Base-by-base conservation (phyloP, 306 rosid genomes). In the Quillaja saponaria region DNA sequence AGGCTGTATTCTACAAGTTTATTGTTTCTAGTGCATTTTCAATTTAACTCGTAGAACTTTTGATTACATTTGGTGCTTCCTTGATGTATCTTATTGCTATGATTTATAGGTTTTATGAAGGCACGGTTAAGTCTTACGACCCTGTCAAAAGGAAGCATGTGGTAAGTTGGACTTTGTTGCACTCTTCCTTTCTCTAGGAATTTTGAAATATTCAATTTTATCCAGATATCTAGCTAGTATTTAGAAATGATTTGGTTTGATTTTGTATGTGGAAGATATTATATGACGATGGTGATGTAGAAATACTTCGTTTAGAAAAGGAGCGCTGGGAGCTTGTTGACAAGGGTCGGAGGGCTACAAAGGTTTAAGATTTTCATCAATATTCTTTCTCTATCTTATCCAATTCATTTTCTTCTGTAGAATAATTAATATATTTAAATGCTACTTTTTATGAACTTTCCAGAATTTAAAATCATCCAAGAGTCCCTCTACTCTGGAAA, bases 101-200 rank as follows among this genome's bases (percentile, higher is more conserved):
- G 37, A 44, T 47, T 8, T 78, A 18, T 82, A 94, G 99, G 74
- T 94, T 85, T 71, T 94, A 94, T 80, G 82, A 77, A 71, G 99
- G 99, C 71, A 83, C 86, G 8, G 71, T 94, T 62, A 94, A 89
- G 82, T 94, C 99, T 66, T 80, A 80, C 69, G 99, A 94, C 53
- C 58, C 87, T 20, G 40, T 68, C 44, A 94, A 89, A 74, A 67
- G 80, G 71, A 94, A 90, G 84, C 99, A 94, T 63, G 99, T 89
- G 90, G 99, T 94, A 81, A 70, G 94, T 68, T 76, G 50, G 62
- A 59, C 55, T 49, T 66, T 76, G 69, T 64, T 33, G 68, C 54
- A 64, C 61, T 56, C 21, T 39, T 56, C 21, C 34, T 67, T 61
- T 63, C 8, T 46, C 45, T 52, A 37, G 51, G 39, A 8, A 55